Percentiles rank a stretch among this genome's conserved stretches.
These are phyloP conservation scores for Cicer pinnatifidum DNA, from an alignment of 306 rosid species.

Conservation along the genomic window DNA sequence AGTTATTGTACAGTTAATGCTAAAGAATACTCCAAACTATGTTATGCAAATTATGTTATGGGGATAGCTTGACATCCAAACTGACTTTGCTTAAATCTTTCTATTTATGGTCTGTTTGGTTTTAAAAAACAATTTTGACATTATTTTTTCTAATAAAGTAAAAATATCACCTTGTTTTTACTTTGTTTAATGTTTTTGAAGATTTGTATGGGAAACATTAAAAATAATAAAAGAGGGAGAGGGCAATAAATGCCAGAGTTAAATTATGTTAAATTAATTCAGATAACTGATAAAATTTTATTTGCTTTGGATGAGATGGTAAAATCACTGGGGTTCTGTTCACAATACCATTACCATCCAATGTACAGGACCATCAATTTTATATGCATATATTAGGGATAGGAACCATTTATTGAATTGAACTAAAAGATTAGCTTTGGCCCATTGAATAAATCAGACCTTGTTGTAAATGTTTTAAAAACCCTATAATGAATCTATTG, in stretches of 20 bases:
- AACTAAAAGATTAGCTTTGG: background rate
- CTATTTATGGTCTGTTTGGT: background rate
- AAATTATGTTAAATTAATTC: no score
- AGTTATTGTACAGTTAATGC: conserved; percentile 11
- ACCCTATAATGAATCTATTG: background rate
- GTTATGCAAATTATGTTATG: conserved; percentile 1
- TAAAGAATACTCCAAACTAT: background rate
- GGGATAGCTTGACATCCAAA: conserved; percentile 28
- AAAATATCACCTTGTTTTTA: background rate
- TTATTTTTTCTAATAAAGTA: background rate
- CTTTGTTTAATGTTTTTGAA: background rate
- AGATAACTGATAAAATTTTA: no score
- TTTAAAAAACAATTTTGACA: background rate
- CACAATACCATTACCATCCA: no score
- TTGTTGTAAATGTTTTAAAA: conserved; percentile 10
- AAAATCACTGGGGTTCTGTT: no score
- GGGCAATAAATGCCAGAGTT: background rate
- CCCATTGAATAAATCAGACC: background rate
- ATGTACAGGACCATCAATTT: background rate
- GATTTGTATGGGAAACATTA: background rate
- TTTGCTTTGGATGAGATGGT: no score
- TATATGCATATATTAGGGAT: background rate
- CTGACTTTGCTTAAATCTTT: conserved; percentile 6
- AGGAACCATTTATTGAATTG: conserved; percentile 9
- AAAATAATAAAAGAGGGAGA: background rate